Evolutionary conservation across 2,329 filamentous ascomycete species (phyloP), one percentile per base, ranked within the genome.

Genomic region (Aureobasidium lini): DNA sequence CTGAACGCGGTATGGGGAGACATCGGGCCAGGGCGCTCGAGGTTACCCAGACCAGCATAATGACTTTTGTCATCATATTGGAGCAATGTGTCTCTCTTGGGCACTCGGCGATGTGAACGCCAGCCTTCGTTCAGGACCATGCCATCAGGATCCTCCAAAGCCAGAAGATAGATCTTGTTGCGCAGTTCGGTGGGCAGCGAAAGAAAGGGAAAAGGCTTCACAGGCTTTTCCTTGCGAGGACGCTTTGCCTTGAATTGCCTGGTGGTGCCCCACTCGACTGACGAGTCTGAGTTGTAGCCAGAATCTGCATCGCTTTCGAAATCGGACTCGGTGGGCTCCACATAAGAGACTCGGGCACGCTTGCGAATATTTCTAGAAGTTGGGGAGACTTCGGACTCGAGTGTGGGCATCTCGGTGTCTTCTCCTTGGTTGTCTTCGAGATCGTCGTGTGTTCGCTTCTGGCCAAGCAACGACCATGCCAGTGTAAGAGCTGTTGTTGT

Each of bases 131-230:
- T 6, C 23, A 58, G 16, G 1, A 43, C 39, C 37, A 54, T 43
- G 10, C 37, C 37, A 28, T 54, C n/a, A 7, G 50, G 50, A 15
- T 54, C 50, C n/a, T 42, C 4, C 10, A 54, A 10, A 6, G 52
- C 57, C 5, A 61, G 36, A 10, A 29, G 15, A 37, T 61, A 62
- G 11, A 64, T 64, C 13, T 62, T 36, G 36, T 64, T 62, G 13
- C 62, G 61, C 15, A 64, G 18, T 18, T 64, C 62, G 4, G 47
- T 37, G 9, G 62, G 56, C 1, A 64, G 56, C 3, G 54, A 58
- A 13, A 58, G 18, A 31, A 58, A 49, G 9, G 36, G 54, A 15
- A 58, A 58, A n/a, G 28, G 28, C 29, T 43, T 54, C 9, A 43
- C 50, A 8, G 37, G 29, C 28, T 54, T 43, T 43, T 32, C 37